Conservation (phyloP, 2,329 filamentous ascomycete genomes). For the Talaromyces sp. region DNA sequence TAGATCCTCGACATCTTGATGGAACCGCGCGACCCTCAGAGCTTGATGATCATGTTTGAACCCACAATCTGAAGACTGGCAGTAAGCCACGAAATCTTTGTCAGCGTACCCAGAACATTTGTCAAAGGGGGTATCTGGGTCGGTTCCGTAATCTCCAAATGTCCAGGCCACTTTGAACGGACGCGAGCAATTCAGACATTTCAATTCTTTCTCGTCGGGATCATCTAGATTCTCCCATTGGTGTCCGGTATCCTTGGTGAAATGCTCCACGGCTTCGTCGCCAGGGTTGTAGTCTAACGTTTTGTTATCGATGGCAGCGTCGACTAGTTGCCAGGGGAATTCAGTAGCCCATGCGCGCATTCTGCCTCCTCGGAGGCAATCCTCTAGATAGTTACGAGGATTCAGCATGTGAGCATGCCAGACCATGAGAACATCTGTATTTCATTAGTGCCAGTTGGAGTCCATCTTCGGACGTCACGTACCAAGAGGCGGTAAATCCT, state of each 20-base stretch:
- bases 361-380: conserved; percentile 62
- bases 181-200: conserved; percentile 57
- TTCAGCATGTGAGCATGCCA: conserved; percentile 80
- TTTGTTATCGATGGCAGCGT: conserved; percentile 57
- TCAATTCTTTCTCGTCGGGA: conserved; percentile 46
- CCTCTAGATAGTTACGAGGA: conserved; percentile 70
- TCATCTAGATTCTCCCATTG: conserved; percentile 63
- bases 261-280: conserved; percentile 46
- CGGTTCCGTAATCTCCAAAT: conserved; percentile 30
- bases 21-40: conserved; percentile 63
- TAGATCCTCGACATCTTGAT: conserved; percentile 54
- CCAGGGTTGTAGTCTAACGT: conserved; percentile 58
- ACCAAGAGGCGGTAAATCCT: conserved; percentile 61
- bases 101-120: conserved; percentile 36
- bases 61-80: conserved; percentile 49
- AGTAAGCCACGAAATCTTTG: conserved; percentile 51
- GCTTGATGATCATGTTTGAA: conserved; percentile 55
- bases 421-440: conserved; percentile 70
- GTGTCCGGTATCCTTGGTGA: conserved; percentile 50
- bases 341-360: conserved; percentile 60
- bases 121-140: conserved; percentile 29
- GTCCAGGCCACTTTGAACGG: conserved; percentile 60
- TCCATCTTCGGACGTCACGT: conserved; percentile 27
- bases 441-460: neutral
- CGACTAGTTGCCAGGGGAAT: conserved; percentile 65